phyloP scores from a whole-genome alignment of 2,329 filamentous ascomycete species.

The Tolypocladium tropicale region DNA sequence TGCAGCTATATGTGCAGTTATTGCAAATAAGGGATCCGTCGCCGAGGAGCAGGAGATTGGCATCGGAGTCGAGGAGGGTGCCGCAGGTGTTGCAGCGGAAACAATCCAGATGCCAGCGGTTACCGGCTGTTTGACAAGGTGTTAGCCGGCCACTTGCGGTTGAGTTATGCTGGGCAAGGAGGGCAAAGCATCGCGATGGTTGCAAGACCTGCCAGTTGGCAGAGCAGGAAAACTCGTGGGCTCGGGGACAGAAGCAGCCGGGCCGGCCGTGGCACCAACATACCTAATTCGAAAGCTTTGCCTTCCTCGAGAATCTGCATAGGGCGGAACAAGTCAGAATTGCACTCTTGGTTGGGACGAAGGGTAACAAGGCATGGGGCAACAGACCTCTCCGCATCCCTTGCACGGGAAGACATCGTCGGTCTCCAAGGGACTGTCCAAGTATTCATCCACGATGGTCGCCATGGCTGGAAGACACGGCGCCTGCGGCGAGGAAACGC shows the following conservation, averaged over 20 bases:
- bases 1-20: slow-evolving; percentile 98
- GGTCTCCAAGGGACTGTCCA: slow-evolving; percentile 58
- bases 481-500: neutral
- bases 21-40: slow-evolving; percentile 98
- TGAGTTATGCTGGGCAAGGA: neutral
- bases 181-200: neutral
- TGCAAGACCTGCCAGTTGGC: neutral
- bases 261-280: slow-evolving; percentile 16
- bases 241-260: neutral
- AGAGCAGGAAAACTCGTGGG: neutral
- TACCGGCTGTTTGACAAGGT: slow-evolving; percentile 54
- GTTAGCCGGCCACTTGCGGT: slow-evolving; percentile 14
- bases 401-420: slow-evolving; percentile 87
- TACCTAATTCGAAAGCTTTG: slow-evolving; percentile 95
- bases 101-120: slow-evolving; percentile 98
- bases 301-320: slow-evolving; percentile 89
- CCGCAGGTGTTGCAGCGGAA: slow-evolving; percentile 95
- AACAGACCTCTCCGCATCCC: slow-evolving; percentile 79
- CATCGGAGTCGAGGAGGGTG: slow-evolving; percentile 94
- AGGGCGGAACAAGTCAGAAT: slow-evolving; percentile 3
- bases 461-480: slow-evolving; percentile 26
- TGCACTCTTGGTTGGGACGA: neutral
- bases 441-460: slow-evolving; percentile 47
- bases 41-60: slow-evolving; percentile 90
- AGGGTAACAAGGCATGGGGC: slow-evolving; percentile 6